Base-by-base conservation (phyloP, 2,329 filamentous ascomycete species). In the Colletotrichum viniferum region DNA sequence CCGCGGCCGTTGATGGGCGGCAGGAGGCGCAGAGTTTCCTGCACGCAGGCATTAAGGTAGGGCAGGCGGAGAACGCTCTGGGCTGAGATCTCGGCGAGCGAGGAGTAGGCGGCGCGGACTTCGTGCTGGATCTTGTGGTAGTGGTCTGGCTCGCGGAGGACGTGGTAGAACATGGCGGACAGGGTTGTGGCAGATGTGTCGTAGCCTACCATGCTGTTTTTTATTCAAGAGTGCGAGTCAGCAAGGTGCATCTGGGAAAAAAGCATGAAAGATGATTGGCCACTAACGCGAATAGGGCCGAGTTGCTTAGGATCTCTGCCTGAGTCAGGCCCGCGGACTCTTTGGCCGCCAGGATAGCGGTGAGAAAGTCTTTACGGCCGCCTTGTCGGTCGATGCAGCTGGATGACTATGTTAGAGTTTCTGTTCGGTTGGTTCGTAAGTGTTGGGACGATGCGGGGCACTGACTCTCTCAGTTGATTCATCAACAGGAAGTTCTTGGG, bases 21-120 rank as follows among this genome's bases (percentile, higher is more conserved):
- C 74, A 87, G 89, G 28, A 92, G 80, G 8, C 90, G 86, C n/a
- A 92, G 82, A 0, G 86, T 83, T 80, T 92, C 90, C 77, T 90
- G 89, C 75, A 91, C 85, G 30, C 90, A 86, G 36, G 89, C 90
- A 7, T 83, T 84, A 4, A 71, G 26, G 21, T 69, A 72, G 2
- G 75, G 68, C 3, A 72, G 72, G 1, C 26, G 65, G 14, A 73
- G 65, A 3, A 73, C 71, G 5, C 38, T 58, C 16, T 55, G 65
- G 3, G 38, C 56, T 4, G 65, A 38, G 58, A 73, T 58, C 3
- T 69, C 64, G 7, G 18, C 32, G 7, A 28, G n/a, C 3, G 71
- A 63, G 1, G 43, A 12, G 34, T 56, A 73, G 3, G 24, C 24
- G 5, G 7, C 24, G 13, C 58, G 56, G 7, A 73, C 56, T 5